Conservation (phyloP, 139 green algal genomes). For the Closterium sp. region DNA sequence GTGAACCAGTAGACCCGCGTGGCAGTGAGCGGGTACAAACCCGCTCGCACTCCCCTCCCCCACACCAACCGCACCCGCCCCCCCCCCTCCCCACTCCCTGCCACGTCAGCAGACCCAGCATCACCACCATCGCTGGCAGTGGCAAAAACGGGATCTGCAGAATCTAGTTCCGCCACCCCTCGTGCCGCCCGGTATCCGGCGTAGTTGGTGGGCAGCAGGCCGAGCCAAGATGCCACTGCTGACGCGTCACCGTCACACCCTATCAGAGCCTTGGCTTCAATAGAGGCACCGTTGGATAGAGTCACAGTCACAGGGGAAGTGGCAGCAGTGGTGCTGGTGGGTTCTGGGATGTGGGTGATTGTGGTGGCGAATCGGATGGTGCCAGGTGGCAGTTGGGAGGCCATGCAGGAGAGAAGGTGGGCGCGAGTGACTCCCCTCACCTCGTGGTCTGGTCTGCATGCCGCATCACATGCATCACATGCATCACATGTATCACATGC, state of each 20-base stretch:
- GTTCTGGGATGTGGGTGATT: not conserved
- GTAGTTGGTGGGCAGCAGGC: conserved; percentile 43
- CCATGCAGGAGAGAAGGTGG: conserved; percentile 21
- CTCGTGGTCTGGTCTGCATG: conserved; percentile 29
- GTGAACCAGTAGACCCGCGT: conserved; percentile 57
- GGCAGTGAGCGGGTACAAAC: conserved; percentile 51
- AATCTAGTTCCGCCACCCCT: conserved; percentile 43
- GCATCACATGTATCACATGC: not conserved
- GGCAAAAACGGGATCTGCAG: not conserved
- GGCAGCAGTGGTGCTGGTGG: not conserved
- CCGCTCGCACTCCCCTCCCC: conserved; percentile 43
- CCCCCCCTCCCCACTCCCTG: not conserved
- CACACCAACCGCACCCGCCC: conserved; percentile 1
- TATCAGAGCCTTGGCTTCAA: conserved; percentile 42
- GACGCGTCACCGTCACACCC: conserved; percentile 50
- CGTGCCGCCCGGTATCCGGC: conserved; percentile 43
- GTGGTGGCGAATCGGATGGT: conserved; percentile 42
- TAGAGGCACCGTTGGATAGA: conserved; percentile 2
- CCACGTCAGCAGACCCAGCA: not conserved
- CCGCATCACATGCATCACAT: not conserved
- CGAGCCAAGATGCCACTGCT: conserved; percentile 32
- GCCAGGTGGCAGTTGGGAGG: conserved; percentile 25
- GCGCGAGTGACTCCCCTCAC: conserved; percentile 21
- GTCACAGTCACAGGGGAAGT: not conserved
- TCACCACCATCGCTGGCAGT: not conserved